Evolutionary conservation across 2,329 filamentous ascomycete genomes (phyloP), one percentile per base, ranked within the genome.

Genomic region (Apiospora marii): DNA sequence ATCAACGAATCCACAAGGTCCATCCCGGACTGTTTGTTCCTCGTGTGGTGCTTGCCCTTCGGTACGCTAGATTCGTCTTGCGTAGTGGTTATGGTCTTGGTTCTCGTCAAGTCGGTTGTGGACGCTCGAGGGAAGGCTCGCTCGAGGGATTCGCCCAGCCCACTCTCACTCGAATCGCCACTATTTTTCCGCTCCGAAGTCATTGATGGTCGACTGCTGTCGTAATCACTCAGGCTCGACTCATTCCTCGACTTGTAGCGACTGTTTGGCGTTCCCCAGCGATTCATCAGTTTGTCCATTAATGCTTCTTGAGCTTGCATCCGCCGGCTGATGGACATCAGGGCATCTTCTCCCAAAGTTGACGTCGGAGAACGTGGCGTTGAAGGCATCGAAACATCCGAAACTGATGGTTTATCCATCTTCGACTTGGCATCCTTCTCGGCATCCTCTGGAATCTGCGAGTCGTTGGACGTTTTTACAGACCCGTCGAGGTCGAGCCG

Each of bases 271-370:
- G 70, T 49, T 49, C 70, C 72, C 72, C 72, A 73, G 27, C 51
- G 44, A n/a, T 44, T 64, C 72, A 73, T 73, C 8, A 73, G 67
- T 19, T 49, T 49, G 34, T 69, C 72, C 72, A 73, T 73, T 43
- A 73, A 49, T n/a, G 41, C 43, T 37, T 71, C 69, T 51, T 71
- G 72, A 13, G 64, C 48, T 44, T 71, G 72, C 34, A 73, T 73
- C 27, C 72, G 72, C n/a, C 69, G 70, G n/a, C 48, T 46, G 27
- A 73, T 68, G 22, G 72, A 58, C 69, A 61, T 48, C 22, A 67
- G 41, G 14, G 67, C 69, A 30, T 71, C 69, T 6, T 69, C 30
- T 43, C 64, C 69, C n/a, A 64, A 24, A 43, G 71, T 27, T 41
- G 37, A 41, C 41, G 37, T 34, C 13, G 46, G 68, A 8, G 69